Evolutionary conservation across 345 rosid species (phyloP).

Genomic region (Hibiscus syriacus): DNA sequence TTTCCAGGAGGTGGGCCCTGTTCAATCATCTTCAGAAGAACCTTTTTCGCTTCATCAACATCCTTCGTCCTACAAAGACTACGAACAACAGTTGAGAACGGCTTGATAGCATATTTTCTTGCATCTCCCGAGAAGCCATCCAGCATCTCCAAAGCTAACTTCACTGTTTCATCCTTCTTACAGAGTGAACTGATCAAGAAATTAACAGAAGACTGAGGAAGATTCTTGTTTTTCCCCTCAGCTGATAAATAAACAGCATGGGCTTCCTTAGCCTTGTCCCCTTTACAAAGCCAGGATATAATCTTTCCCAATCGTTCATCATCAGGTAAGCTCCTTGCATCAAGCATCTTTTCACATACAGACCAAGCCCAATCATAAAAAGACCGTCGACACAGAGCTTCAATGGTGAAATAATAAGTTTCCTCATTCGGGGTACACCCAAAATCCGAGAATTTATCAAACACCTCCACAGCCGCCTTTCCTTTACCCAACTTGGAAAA

Average conservation of each 20-base stretch:
- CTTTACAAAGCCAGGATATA: slow-evolving; percentile 65
- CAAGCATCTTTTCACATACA: slow-evolving; percentile 70
- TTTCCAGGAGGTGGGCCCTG: slow-evolving; percentile 83
- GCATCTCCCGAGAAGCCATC: slow-evolving; percentile 38
- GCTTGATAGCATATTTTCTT: slow-evolving; percentile 52
- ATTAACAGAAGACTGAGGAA: slow-evolving; percentile 38
- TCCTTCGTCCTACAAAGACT: slow-evolving; percentile 63
- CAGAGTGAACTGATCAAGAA: slow-evolving; percentile 44
- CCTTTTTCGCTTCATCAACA: slow-evolving; percentile 42
- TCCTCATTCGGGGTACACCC: slow-evolving; percentile 42
- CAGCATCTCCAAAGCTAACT: slow-evolving; percentile 51
- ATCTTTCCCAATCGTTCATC: slow-evolving; percentile 46
- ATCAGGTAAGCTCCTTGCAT: slow-evolving; percentile 38
- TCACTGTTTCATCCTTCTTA: slow-evolving; percentile 50
- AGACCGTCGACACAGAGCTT: slow-evolving; percentile 55
- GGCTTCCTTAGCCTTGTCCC: slow-evolving; percentile 45
- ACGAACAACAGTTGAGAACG: slow-evolving; percentile 59
- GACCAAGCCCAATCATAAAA: slow-evolving; percentile 45
- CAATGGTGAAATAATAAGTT: slow-evolving; percentile 55
- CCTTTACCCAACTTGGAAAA: slow-evolving; percentile 64
- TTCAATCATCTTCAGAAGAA: slow-evolving; percentile 60
- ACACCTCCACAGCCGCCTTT: slow-evolving; percentile 65
- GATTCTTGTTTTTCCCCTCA: slow-evolving; percentile 36
- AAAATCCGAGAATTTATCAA: slow-evolving; percentile 48
- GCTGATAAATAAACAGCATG: slow-evolving; percentile 46